Evolutionary conservation across 1,284 basidiomycete species (phyloP), one percentile per base, ranked within the genome.

Genomic region (Cryptococcus sp.): DNA sequence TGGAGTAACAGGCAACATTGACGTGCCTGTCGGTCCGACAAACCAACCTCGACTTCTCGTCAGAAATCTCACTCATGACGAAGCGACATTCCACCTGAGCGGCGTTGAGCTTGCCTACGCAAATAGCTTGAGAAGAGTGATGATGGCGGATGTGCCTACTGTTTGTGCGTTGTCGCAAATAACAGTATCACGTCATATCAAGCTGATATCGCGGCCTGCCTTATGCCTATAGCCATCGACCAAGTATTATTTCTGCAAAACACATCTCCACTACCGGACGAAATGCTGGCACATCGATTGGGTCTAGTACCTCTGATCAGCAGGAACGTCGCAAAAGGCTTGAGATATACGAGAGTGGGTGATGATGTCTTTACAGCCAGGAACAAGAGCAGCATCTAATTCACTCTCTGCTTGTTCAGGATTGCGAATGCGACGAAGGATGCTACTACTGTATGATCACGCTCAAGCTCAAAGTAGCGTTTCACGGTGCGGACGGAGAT

Each of bases 81-180:
- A 85, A 56, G 89, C 91, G 59, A 89, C 91, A 68, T 96, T 97
- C 71, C 86, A 93, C 17, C 81, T 96, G 10, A 89, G 91, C 74
- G 93, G 94, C 83, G 92, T 95, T 26, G 92, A 96, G 77, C 83
- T 95, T 70, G 89, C 89, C 87, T 88, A 94, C 68, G 92, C 91
- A 50, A 95, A 95, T 78, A 91, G 90, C 2, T 73, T 96, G 46
- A 83, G 93, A 67, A 83, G 93, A 69, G 89, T 91, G 25, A 87
- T 95, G 82, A 93, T 96, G 81, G 93, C 93, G n/a, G 91, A 95
- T 77, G 86, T 97, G 60, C 90, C 93, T 16, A 96, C 93, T 58
- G 83, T 97, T 59, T 90, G 92, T 93, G 73, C 75, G 89, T 72
- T n/a, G 5, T n/a, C 19, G n/a, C 29, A 54, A 79, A 51, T 29